Evolutionary conservation across 2,329 filamentous ascomycete genomes (phyloP), one percentile per base, ranked within the genome.

Genomic region (Xylariaceae sp.): DNA sequence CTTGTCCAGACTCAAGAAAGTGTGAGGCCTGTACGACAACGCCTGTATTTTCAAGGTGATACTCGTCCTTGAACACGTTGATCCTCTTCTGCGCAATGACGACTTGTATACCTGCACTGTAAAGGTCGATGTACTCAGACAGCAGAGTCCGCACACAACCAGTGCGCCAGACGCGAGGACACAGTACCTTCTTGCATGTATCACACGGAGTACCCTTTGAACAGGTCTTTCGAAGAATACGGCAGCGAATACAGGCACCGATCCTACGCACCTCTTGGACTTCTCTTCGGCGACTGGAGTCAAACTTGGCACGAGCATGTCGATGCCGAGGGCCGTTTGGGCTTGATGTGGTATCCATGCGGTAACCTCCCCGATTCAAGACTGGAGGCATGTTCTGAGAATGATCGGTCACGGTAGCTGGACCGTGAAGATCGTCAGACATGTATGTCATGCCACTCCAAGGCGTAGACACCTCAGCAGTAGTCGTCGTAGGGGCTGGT

Each of bases 151-250:
- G 75, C 19, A 85, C 77, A 59, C 83, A 86, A 10, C 80, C 79
- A 2, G 77, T 78, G 52, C 76, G 78, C 83, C 83, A 86, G n/a
- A 86, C 75, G 9, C 83, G 75, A 1, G 83, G 81, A 3, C 78
- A 76, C 36, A 85, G 68, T 1, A 86, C 82, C 59, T 82, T 84
- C 52, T 76, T 75, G 54, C 83, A 86, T 1, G 82, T 81, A 46
- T 80, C 76, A 56, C 83, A 86, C 0, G 82, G 82, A 6, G 75
- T 78, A 31, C 80, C 82, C 51, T 75, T 77, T n/a, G 81, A 82
- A 59, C 83, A 86, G 1, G 80, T 83, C 67, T 86, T 86, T 49
- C 82, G 76, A 33, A 86, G 66, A 53, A 86, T 85, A 35, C 82
- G 75, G 59, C 83, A 86, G 40, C 83, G 73, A 45, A 85, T 83